Percentiles rank a stretch among this genome's conserved stretches.
Conservation (phyloP, 2,329 filamentous ascomycete species). For the Aspergillus udagawae region DNA sequence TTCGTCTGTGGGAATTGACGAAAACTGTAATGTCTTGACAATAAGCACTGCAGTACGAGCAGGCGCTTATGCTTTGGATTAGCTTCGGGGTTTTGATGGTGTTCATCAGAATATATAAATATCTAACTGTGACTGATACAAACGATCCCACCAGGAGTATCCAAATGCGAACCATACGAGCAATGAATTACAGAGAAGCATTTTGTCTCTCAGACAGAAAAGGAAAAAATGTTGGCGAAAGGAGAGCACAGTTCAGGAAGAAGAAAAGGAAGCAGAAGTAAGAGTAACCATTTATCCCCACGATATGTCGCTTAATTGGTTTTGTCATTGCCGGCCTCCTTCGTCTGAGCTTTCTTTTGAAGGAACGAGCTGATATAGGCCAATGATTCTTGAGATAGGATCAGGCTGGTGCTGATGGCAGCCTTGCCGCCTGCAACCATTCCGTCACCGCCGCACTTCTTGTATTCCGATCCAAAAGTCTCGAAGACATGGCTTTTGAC, state of each 20-base stretch:
- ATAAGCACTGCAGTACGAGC: neutral
- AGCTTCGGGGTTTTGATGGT: neutral
- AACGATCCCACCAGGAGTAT: neutral
- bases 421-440: constrained; percentile 68
- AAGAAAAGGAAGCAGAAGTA: neutral
- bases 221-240: constrained; percentile 5
- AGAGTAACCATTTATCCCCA: neutral
- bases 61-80: neutral
- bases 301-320: constrained; percentile 19
- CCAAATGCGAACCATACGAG: neutral
- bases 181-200: neutral
- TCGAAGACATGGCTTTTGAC: constrained; percentile 46
- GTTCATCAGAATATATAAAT: neutral
- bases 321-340: constrained; percentile 52
- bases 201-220: neutral
- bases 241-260: constrained; percentile 13
- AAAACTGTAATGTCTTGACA: neutral
- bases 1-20: neutral
- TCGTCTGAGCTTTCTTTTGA: constrained; percentile 60
- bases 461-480: constrained; percentile 44
- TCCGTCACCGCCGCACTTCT: constrained; percentile 51
- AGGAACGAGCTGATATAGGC: constrained; percentile 58
- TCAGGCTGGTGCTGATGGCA: constrained; percentile 61
- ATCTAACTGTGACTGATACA: neutral
- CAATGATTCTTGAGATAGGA: constrained; percentile 63